Evolutionary conservation across 148 eudicot genomes (phyloP).

Genomic region (Chenopodium album): DNA sequence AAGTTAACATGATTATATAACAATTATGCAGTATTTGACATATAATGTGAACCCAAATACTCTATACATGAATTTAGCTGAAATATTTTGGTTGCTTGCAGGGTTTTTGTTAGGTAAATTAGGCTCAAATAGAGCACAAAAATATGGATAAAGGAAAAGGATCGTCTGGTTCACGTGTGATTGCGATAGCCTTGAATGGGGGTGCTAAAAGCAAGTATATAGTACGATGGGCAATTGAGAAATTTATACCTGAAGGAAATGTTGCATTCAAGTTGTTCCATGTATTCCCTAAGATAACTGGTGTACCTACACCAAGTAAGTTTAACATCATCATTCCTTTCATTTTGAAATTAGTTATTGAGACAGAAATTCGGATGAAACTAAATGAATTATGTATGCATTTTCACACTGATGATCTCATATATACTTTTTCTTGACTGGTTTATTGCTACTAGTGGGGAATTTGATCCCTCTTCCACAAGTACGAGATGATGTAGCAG

Average conservation of each 20-base stretch:
- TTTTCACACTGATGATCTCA: neutral
- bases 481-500: conserved; percentile 74
- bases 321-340: neutral
- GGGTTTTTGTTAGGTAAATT: neutral
- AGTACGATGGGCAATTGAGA: conserved; percentile 73
- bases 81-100: neutral
- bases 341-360: neutral
- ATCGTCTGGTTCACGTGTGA: conserved; percentile 16
- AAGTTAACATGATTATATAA: neutral
- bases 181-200: conserved; percentile 70
- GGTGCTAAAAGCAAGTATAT: conserved; percentile 57
- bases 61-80: neutral
- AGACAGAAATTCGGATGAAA: neutral
- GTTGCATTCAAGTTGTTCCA: conserved; percentile 65
- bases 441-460: conserved; percentile 54
- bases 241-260: conserved; percentile 54
- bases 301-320: conserved; percentile 93
- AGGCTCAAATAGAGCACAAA: conserved; percentile 34
- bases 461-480: conserved; percentile 64
- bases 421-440: conserved; percentile 8
- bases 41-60: neutral
- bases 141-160: conserved; percentile 31
- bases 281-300: conserved; percentile 60
- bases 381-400: neutral
- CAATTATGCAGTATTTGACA: neutral